These are phyloP conservation scores for Didymella arachidicola DNA, from an alignment of 2,329 filamentous ascomycete species.

Conservation along the genomic window DNA sequence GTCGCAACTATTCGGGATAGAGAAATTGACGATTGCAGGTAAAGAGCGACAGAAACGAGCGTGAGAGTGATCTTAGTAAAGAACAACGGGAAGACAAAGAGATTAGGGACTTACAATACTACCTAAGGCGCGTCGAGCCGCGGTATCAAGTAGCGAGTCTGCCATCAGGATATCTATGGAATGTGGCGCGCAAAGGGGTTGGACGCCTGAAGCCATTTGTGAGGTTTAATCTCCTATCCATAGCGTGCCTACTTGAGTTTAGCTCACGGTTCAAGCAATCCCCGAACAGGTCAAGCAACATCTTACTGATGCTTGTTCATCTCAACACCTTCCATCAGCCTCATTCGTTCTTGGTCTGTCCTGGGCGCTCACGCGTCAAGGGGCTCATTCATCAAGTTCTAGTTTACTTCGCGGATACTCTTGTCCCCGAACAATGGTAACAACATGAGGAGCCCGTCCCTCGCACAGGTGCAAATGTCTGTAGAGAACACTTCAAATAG, in stretches of 20 bases:
- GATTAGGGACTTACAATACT: neutral
- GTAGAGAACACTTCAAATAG: no score
- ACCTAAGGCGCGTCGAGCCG: neutral
- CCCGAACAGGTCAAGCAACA: neutral
- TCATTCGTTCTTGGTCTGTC: neutral
- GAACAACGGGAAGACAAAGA: neutral
- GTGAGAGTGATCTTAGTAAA: neutral
- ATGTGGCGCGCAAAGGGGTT: slow-evolving; percentile 8
- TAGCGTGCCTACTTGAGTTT: neutral
- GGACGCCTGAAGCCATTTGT: slow-evolving; percentile 3
- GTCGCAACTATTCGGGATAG: neutral
- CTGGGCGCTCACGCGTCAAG: no score
- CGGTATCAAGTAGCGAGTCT: neutral
- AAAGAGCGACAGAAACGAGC: neutral
- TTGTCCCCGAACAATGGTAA: no score
- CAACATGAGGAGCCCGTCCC: no score
- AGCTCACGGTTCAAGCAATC: neutral
- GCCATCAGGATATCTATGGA: neutral
- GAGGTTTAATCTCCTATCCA: neutral
- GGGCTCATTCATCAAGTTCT: no score
- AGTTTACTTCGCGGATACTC: no score
- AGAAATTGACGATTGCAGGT: neutral
- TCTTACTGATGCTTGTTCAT: neutral
- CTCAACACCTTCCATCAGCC: neutral
- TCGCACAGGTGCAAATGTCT: no score